Evolutionary conservation across 1,139 yeast genomes (phyloP), one percentile per base, ranked within the genome.

Genomic region (Suhomyces coccinellae): DNA sequence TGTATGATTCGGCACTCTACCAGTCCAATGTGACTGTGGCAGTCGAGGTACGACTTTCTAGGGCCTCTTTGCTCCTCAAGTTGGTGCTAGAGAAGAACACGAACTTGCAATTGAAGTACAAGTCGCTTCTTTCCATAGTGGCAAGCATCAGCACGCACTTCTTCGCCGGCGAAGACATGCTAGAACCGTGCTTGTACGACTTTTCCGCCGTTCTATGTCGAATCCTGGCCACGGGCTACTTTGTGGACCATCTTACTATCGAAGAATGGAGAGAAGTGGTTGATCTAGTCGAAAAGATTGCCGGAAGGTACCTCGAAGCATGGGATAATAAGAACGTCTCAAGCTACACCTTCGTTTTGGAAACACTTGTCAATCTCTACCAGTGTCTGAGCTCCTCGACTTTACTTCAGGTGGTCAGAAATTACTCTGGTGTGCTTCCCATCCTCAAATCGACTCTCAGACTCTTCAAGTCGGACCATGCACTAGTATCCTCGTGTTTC

Each of bases 11-110:
- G 28, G 53, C 57, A 1, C 53, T 67, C 7, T 77, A 66, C 51
- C 47, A 57, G 30, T 66, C 65, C 36, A 62, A 58, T 52, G 56
- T 56, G 54, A 52, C 59, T 50, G 45, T 43, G 52, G 56, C 73
- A 2, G 65, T 66, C 7, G 78, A 73, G 40, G 52, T 62, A 9
- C 61, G 86, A 36, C 57, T 82, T 15, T 59, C 71, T 3, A 61
- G 63, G 20, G 74, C 76, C 0, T 67, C 82, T 0, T 67, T 66
- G 32, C 56, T 69, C 6, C 52, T 80, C 6, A 57, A 71, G 40
- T 57, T 61, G 14, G 38, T 79, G 2, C 52, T 73, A 2, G 61
- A 61, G 17, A 65, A 56, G 33, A 52, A 59, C 4, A 20, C 48
- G 14, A 51, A 53, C 8, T 40, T 61, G 11, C 60, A 57, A 36